phyloP scores from a whole-genome alignment of 768 basidiomycete species.

The Mycena latifolia region DNA sequence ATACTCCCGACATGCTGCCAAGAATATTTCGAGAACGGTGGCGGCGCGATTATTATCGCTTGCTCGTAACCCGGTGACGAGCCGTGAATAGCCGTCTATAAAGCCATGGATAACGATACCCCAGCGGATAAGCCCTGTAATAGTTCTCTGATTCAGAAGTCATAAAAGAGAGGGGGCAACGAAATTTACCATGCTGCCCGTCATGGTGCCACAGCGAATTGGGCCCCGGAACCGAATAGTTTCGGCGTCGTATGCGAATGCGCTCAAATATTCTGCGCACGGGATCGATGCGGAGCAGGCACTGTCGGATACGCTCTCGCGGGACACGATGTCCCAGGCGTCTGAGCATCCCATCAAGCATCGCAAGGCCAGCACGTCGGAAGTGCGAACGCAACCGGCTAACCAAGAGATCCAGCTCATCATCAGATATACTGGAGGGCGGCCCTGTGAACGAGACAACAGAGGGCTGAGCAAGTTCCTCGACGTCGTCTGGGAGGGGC shows the following conservation, averaged over 20 bases:
- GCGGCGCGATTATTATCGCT: constrained; percentile 18
- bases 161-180: neutral
- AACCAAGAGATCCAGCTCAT: constrained; percentile 30
- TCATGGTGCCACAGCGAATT: constrained; percentile 52
- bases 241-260: constrained; percentile 33
- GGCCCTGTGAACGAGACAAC: constrained; percentile 18
- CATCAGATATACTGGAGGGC: constrained; percentile 3
- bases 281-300: constrained; percentile 33
- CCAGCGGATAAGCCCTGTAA: constrained; percentile 22
- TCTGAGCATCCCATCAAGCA: constrained; percentile 39
- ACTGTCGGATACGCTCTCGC: constrained; percentile 28
- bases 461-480: neutral
- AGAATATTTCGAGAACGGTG: constrained; percentile 9
- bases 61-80: constrained; percentile 16
- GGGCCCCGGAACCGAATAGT: constrained; percentile 44
- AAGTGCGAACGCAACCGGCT: constrained; percentile 25
- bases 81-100: constrained; percentile 4
- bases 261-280: constrained; percentile 33
- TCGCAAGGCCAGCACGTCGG: constrained; percentile 31
- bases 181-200: constrained; percentile 20
- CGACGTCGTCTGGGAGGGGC: constrained; percentile 7
- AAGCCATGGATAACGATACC: constrained; percentile 18
- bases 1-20: neutral
- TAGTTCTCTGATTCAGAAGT: neutral
- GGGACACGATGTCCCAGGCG: constrained; percentile 28